Percentiles rank a stretch among this genome's conserved stretches.
These are phyloP conservation scores for Stipa capillata DNA, from an alignment of 176 grass and related monocot species.

Conservation along the genomic window DNA sequence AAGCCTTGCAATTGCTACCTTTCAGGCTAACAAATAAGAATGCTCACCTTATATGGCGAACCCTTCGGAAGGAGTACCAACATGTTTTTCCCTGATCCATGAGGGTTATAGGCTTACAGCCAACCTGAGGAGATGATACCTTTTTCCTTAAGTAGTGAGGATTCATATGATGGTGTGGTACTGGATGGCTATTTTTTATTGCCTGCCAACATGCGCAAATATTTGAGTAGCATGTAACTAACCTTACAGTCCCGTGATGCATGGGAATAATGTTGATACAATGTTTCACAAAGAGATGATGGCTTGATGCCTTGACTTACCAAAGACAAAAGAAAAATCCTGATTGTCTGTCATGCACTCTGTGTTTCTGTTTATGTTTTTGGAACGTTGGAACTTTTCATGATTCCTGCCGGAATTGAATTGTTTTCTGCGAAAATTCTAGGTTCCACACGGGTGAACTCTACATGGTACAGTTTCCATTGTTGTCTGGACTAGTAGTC, in stretches of 20 bases:
- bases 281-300: neutral
- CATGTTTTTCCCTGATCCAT: neutral
- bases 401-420: neutral
- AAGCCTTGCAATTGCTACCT: neutral
- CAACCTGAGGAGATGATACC: conserved; percentile 10
- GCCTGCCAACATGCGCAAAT: conserved; percentile 49
- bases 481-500: neutral
- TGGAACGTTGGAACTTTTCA: neutral
- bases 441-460: neutral
- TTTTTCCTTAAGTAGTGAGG: neutral
- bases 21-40: conserved; percentile 49
- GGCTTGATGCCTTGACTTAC: neutral
- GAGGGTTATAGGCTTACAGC: neutral
- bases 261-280: neutral
- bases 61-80: neutral
- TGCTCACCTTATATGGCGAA: neutral
- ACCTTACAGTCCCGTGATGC: conserved; percentile 18
- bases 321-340: neutral
- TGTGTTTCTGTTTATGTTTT: neutral
- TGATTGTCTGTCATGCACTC: neutral
- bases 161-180: neutral
- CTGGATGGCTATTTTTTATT: conserved; percentile 24
- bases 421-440: neutral
- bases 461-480: neutral
- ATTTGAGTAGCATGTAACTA: conserved; percentile 65